phyloP scores from a whole-genome alignment of 441 rosid species.

The Brassica balearica region DNA sequence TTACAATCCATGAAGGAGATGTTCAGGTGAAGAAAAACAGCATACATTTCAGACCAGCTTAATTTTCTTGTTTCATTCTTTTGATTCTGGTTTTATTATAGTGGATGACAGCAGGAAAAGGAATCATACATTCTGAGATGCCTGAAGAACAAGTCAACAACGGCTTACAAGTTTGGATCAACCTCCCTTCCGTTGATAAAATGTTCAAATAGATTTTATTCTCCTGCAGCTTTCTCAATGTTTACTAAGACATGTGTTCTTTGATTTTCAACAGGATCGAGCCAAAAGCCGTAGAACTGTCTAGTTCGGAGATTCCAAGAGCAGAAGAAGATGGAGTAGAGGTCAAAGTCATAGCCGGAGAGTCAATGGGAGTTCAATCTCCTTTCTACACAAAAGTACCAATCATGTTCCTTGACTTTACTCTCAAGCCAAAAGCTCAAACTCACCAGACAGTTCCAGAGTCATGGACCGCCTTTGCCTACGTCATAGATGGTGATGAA shows the following conservation, averaged over 20 bases:
- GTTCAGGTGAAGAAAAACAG: conserved; percentile 61
- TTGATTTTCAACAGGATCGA: conserved; percentile 61
- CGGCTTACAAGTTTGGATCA: conserved; percentile 94
- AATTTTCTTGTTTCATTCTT: conserved; percentile 10
- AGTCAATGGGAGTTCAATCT: conserved; percentile 84
- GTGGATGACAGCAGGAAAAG: conserved; percentile 99
- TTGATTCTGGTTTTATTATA: conserved; percentile 30
- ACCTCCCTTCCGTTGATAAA: conserved; percentile 75
- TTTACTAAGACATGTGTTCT: not conserved
- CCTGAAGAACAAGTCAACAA: conserved; percentile 66
- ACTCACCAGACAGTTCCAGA: conserved; percentile 64
- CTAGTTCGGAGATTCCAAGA: conserved; percentile 61
- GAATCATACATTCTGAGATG: conserved; percentile 94
- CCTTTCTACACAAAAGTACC: conserved; percentile 83
- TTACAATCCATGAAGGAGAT: conserved; percentile 79
- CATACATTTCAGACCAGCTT: not conserved
- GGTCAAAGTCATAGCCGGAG: conserved; percentile 83
- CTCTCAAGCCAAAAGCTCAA: conserved; percentile 61
- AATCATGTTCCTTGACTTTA: conserved; percentile 77
- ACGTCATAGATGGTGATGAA: conserved; percentile 68
- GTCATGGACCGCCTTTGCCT: conserved; percentile 80
- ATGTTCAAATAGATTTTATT: conserved; percentile 48
- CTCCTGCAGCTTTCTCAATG: not conserved
- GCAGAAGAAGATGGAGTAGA: conserved; percentile 70
- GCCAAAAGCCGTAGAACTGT: conserved; percentile 68